Evolutionary conservation across 2,329 filamentous ascomycete species (phyloP).

Genomic region (Aspergillus latus): DNA sequence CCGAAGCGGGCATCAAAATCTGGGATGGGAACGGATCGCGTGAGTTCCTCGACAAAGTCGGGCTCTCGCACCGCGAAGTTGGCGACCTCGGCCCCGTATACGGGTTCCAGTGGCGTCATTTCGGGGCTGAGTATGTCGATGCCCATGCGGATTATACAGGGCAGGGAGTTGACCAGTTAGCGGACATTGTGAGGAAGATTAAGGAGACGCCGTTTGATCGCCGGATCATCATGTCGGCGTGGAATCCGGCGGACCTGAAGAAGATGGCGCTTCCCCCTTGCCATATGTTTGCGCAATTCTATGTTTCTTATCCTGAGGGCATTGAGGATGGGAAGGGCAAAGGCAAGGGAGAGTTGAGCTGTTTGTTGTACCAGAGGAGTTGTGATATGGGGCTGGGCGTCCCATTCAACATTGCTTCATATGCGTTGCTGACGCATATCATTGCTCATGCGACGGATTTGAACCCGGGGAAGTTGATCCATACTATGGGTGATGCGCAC

Average conservation of each 20-base stretch:
- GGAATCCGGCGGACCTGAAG: constrained; percentile 84
- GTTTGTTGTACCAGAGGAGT: constrained; percentile 86
- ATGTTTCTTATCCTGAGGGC: constrained; percentile 68
- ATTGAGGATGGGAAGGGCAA: constrained; percentile 7
- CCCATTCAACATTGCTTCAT: constrained; percentile 96
- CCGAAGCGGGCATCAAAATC: constrained; percentile 82
- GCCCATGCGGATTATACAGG: constrained; percentile 78
- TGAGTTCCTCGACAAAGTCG: constrained; percentile 82
- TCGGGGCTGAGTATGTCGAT: constrained; percentile 85
- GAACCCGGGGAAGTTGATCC: constrained; percentile 81
- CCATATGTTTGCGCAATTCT: constrained; percentile 98
- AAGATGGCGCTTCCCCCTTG: constrained; percentile 93
- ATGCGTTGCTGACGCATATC: constrained; percentile 94
- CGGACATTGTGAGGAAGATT: constrained; percentile 84
- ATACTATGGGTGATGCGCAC: constrained; percentile 98
- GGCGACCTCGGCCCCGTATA: constrained; percentile 96
- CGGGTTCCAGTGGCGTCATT: constrained; percentile 98
- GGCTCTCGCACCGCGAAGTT: constrained; percentile 74
- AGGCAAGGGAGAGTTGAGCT: constrained; percentile 62
- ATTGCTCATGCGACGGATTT: constrained; percentile 83
- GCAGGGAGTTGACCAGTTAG: constrained; percentile 88
- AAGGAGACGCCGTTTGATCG: constrained; percentile 82
- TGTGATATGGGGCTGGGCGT: constrained; percentile 98
- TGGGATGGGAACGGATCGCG: constrained; percentile 97
- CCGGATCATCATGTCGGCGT: constrained; percentile 84